Percentiles rank a stretch among this genome's conserved stretches.
Conservation (phyloP, 257 asterid genomes). For the Fraxinus cuspidata region DNA sequence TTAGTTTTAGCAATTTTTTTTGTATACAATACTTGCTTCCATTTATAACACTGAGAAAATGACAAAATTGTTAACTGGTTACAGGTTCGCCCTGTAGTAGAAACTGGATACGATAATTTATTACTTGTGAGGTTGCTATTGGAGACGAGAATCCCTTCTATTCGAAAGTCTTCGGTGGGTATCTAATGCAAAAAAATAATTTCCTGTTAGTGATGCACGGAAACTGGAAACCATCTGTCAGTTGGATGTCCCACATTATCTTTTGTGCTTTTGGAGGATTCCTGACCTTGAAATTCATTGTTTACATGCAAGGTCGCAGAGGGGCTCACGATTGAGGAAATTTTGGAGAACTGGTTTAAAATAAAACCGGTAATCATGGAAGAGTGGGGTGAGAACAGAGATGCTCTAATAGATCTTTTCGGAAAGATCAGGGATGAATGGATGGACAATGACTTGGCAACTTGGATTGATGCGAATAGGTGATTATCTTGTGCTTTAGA, state of each 20-base stretch:
- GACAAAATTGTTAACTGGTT: slow-evolving; percentile 29
- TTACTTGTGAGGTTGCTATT: slow-evolving; percentile 85
- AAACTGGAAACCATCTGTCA: neutral
- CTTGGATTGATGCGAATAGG: slow-evolving; percentile 92
- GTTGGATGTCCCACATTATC: slow-evolving; percentile 9
- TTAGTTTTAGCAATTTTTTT: neutral
- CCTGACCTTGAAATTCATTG: slow-evolving; percentile 24
- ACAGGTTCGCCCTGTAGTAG: slow-evolving; percentile 97
- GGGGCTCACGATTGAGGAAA: slow-evolving; percentile 65
- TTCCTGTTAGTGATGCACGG: neutral
- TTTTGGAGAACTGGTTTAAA: slow-evolving; percentile 75
- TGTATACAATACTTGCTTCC: neutral
- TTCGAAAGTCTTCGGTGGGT: slow-evolving; percentile 84
- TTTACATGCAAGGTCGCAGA: slow-evolving; percentile 69
- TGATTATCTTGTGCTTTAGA: slow-evolving; percentile 27
- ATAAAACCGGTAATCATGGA: slow-evolving; percentile 77
- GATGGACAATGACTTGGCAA: slow-evolving; percentile 70
- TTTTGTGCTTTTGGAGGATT: slow-evolving; percentile 17
- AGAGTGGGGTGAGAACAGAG: slow-evolving; percentile 84
- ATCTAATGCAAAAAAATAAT: slow-evolving; percentile 19
- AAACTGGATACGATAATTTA: slow-evolving; percentile 90
- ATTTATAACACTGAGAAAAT: neutral
- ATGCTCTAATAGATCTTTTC: slow-evolving; percentile 70
- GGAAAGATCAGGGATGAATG: slow-evolving; percentile 92
- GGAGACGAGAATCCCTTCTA: slow-evolving; percentile 71